Evolutionary conservation across 148 eudicot genomes (phyloP).

Genomic region (Fagopyrum homotropicum): DNA sequence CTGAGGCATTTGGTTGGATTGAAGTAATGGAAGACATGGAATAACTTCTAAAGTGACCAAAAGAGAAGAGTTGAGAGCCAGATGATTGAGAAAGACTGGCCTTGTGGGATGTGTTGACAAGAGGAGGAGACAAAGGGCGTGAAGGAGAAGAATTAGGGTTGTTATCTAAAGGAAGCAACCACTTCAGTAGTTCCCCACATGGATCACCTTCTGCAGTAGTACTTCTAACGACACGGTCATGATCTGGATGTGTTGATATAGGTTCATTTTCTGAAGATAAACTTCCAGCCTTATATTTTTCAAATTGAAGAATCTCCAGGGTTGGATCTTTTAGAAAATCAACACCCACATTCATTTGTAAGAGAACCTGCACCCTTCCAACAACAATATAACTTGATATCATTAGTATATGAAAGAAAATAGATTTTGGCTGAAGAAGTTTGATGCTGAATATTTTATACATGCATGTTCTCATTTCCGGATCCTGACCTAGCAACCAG

Average conservation of each 20-base stretch:
- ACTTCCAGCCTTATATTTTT: conserved; percentile 51
- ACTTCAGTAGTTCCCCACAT: conserved; percentile 70
- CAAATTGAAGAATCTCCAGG: conserved; percentile 90
- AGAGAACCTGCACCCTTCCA: conserved; percentile 99
- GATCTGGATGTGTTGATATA: conserved; percentile 25
- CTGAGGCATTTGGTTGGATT: conserved; percentile 54
- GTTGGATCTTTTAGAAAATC: conserved; percentile 64
- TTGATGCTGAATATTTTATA: background rate
- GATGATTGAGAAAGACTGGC: conserved; percentile 54
- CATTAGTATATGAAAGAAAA: conserved; percentile 23
- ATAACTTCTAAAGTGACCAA: conserved; percentile 88
- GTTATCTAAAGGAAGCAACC: conserved; percentile 94
- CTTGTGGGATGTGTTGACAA: conserved; percentile 40
- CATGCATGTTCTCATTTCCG: background rate
- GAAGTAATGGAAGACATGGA: conserved; percentile 70
- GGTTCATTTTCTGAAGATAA: conserved; percentile 30
- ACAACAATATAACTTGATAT: conserved; percentile 44
- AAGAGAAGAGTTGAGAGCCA: conserved; percentile 80
- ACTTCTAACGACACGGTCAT: conserved; percentile 26
- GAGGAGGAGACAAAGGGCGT: conserved; percentile 67
- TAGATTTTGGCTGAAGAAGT: conserved; percentile 4
- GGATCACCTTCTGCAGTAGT: conserved; percentile 40
- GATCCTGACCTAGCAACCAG: background rate
- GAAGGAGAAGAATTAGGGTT: conserved; percentile 50
- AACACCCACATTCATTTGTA: conserved; percentile 87